Conservation (phyloP, 2,329 filamentous ascomycete species). For the Aciculosporium take region DNA sequence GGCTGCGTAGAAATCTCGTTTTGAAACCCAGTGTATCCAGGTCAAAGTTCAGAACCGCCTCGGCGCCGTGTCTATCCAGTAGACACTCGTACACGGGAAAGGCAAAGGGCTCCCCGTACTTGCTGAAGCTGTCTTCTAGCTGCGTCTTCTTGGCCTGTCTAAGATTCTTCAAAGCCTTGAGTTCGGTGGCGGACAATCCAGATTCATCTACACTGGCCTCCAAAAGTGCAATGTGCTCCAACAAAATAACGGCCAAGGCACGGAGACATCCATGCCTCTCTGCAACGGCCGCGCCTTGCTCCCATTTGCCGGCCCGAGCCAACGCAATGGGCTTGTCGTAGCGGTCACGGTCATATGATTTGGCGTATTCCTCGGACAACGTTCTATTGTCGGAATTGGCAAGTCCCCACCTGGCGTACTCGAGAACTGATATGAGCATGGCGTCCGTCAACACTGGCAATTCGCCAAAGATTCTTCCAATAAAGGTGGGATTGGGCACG, state of each 20-base stretch:
- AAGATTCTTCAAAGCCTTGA: slow-evolving; percentile 18
- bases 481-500: slow-evolving; percentile 24
- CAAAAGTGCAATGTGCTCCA: slow-evolving; percentile 34
- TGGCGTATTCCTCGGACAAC: slow-evolving; percentile 30
- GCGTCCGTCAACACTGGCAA: slow-evolving; percentile 38
- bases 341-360: slow-evolving; percentile 35
- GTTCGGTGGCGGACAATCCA: slow-evolving; percentile 15
- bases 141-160: slow-evolving; percentile 27
- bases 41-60: slow-evolving; percentile 56
- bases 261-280: slow-evolving; percentile 41
- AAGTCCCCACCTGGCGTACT: slow-evolving; percentile 36
- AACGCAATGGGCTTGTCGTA: slow-evolving; percentile 38
- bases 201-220: slow-evolving; percentile 16
- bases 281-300: slow-evolving; percentile 42
- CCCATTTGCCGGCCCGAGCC: slow-evolving; percentile 41
- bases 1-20: slow-evolving; percentile 63
- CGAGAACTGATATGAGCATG: slow-evolving; percentile 39
- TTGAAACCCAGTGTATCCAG: slow-evolving; percentile 55
- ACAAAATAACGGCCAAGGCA: slow-evolving; percentile 41
- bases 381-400: slow-evolving; percentile 29
- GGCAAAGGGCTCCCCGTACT: slow-evolving; percentile 52
- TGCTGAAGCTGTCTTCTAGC: slow-evolving; percentile 43
- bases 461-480: slow-evolving; percentile 31
- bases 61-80: slow-evolving; percentile 51
- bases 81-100: slow-evolving; percentile 70